Evolutionary conservation across 2,329 filamentous ascomycete species (phyloP).

Genomic region (Neurospora sp.): DNA sequence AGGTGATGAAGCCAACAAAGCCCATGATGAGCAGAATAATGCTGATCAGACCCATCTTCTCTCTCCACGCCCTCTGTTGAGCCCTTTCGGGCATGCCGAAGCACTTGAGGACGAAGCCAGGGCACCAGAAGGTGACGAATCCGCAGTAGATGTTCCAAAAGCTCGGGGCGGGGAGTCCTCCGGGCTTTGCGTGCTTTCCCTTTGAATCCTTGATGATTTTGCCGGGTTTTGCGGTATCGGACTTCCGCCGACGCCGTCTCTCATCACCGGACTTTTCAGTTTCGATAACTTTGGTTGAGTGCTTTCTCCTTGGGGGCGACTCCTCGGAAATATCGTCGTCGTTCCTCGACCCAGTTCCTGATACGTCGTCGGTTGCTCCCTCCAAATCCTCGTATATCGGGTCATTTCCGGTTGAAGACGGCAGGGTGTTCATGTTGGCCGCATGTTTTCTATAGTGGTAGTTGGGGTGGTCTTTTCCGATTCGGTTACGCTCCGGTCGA

Average conservation of each 20-base stretch:
- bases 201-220: slow-evolving; percentile 54
- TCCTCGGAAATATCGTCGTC: slow-evolving; percentile 35
- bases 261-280: slow-evolving; percentile 26
- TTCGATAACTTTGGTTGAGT: slow-evolving; percentile 25
- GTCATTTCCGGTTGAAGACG: slow-evolving; percentile 88
- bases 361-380: slow-evolving; percentile 44
- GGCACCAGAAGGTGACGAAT: slow-evolving; percentile 89
- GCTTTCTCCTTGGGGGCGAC: slow-evolving; percentile 27
- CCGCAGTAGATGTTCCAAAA: slow-evolving; percentile 95
- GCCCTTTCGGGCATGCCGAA: slow-evolving; percentile 79
- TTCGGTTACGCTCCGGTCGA: slow-evolving; percentile 76
- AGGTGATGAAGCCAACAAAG: slow-evolving; percentile 89
- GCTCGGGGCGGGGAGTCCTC: slow-evolving; percentile 42
- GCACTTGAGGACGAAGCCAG: slow-evolving; percentile 73
- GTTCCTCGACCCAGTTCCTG: slow-evolving; percentile 34
- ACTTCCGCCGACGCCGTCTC: slow-evolving; percentile 24
- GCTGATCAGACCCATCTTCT: slow-evolving; percentile 95
- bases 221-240: slow-evolving; percentile 39
- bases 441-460: slow-evolving; percentile 95
- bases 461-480: slow-evolving; percentile 82
- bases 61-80: slow-evolving; percentile 88
- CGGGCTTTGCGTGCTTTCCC: slow-evolving; percentile 46
- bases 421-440: slow-evolving; percentile 80
- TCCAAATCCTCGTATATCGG: slow-evolving; percentile 74
- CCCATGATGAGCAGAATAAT: slow-evolving; percentile 82